Conservation (phyloP, 331 rosid species). For the Spiraea crenata region DNA sequence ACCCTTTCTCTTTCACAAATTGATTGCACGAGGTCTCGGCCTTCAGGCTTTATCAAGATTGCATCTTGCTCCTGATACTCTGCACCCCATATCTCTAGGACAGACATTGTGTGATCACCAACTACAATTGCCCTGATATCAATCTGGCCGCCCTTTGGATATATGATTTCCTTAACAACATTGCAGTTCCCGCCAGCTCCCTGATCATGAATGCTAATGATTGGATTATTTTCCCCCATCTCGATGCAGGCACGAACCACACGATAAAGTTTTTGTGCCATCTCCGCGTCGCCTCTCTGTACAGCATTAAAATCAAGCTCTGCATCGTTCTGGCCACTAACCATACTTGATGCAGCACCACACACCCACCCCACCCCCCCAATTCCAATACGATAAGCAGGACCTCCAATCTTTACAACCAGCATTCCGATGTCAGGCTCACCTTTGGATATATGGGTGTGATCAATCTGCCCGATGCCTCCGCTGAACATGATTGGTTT, state of each 20-base stretch:
- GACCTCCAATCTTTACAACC: too few species aligned
- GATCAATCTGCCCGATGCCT: too few species aligned
- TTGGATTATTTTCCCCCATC: constrained; percentile 87
- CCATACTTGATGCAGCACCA: too few species aligned
- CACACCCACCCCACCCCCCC: too few species aligned
- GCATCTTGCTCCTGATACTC: constrained; percentile 95
- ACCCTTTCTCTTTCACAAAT: constrained; percentile 79
- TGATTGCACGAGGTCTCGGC: constrained; percentile 56
- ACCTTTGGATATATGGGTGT: too few species aligned
- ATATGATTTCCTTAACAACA: constrained; percentile 88
- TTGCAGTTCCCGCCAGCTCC: constrained; percentile 97
- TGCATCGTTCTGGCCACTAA: too few species aligned
- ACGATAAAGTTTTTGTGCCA: too few species aligned
- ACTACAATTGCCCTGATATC: constrained; percentile 76
- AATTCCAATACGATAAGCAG: too few species aligned
- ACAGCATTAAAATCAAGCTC: too few species aligned
- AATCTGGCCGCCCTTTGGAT: constrained; percentile 81
- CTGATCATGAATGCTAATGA: constrained; percentile 87
- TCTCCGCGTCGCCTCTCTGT: too few species aligned
- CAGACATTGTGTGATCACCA: constrained; percentile 90
- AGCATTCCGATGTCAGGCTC: too few species aligned
- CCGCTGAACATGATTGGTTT: too few species aligned
- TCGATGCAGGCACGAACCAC: constrained; percentile 92
- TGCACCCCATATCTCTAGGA: constrained; percentile 94
- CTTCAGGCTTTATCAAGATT: constrained; percentile 81